Evolutionary conservation across 768 basidiomycete genomes (phyloP).

Genomic region (Russula olivacea): DNA sequence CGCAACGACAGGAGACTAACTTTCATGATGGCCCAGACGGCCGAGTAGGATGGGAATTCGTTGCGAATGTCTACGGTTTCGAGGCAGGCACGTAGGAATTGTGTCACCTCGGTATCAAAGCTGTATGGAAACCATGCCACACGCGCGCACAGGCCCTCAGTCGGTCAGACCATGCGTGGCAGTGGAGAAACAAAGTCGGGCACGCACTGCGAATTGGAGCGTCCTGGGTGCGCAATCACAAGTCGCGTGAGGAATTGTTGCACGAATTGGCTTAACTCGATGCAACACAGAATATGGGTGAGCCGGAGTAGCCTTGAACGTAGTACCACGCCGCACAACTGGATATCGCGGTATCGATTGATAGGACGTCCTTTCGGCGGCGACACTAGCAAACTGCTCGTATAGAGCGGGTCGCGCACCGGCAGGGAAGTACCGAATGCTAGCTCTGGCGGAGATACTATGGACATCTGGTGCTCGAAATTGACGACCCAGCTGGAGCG

Average conservation of each 20-base stretch:
- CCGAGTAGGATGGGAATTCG: neutral
- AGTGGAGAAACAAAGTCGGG: too few species aligned
- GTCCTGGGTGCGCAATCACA: constrained; percentile 12
- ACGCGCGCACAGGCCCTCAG: neutral
- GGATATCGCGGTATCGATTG: neutral
- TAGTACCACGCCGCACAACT: constrained; percentile 7
- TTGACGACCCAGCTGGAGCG: constrained; percentile 18
- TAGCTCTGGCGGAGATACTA: neutral
- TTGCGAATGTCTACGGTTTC: constrained; percentile 3
- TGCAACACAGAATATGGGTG: constrained; percentile 12
- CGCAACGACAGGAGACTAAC: neutral
- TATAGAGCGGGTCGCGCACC: constrained; percentile 9
- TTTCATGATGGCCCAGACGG: constrained; percentile 16
- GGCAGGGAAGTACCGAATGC: constrained; percentile 8
- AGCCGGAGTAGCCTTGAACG: constrained; percentile 12
- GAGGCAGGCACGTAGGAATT: constrained; percentile 2
- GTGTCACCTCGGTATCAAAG: constrained; percentile 15
- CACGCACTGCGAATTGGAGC: constrained; percentile 13
- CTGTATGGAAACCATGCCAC: neutral
- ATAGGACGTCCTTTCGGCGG: neutral
- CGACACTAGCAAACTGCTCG: constrained; percentile 8
- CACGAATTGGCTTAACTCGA: constrained; percentile 11
- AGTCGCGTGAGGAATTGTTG: constrained; percentile 14
- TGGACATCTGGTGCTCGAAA: neutral
- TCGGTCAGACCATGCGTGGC: too few species aligned